Conservation (phyloP, 352 stramenopile genomes). For the Pythium dissimile region DNA sequence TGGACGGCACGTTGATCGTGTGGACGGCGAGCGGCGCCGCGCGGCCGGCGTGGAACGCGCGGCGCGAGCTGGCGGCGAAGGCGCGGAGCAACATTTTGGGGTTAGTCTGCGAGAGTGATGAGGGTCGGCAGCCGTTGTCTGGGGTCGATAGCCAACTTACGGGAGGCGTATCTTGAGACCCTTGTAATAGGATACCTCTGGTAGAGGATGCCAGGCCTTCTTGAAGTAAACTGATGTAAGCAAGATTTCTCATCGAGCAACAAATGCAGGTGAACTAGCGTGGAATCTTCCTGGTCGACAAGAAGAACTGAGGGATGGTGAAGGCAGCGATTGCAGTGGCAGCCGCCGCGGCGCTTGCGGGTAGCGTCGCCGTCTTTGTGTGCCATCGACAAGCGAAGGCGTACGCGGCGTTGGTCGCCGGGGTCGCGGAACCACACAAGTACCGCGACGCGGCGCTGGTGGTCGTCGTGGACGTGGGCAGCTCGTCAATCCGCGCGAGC, state of each 20-base stretch:
- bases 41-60: constrained; percentile 46
- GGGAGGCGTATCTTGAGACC: background rate
- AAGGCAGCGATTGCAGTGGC: constrained; percentile 21
- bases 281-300: no score
- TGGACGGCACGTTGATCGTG: constrained; percentile 84
- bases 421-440: constrained; percentile 31
- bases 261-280: no score
- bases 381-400: constrained; percentile 13
- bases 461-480: constrained; percentile 91
- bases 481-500: constrained; percentile 90
- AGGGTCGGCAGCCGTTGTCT: background rate
- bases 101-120: background rate
- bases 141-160: background rate
- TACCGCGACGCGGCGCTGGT: constrained; percentile 47
- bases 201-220: no score
- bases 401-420: constrained; percentile 22
- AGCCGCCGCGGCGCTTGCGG: constrained; percentile 19
- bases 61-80: constrained; percentile 14
- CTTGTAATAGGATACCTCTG: background rate
- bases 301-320: background rate
- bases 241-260: no score
- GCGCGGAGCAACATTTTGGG: constrained; percentile 19
- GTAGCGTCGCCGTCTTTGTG: constrained; percentile 17
- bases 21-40: constrained; percentile 40
- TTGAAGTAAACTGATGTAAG: background rate